These are phyloP conservation scores for Fragilaria crotonensis DNA, from an alignment of 108 stramenopile genomes.

Conservation along the genomic window DNA sequence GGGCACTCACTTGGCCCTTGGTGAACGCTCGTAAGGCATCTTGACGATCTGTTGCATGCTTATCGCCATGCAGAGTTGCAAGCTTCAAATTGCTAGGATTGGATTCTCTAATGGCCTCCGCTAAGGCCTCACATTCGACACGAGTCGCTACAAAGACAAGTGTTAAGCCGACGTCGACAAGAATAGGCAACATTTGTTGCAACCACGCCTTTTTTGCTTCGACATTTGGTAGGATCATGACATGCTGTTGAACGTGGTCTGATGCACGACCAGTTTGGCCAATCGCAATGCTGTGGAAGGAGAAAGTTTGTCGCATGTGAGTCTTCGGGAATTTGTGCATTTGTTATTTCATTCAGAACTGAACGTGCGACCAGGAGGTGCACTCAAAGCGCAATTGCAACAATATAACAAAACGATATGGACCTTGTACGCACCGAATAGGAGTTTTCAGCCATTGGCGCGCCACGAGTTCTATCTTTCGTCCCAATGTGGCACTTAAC, in stretches of 20 bases:
- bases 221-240: slow-evolving; percentile 54
- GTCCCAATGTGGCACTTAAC: slow-evolving; percentile 64
- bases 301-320: not conserved
- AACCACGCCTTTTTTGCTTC: slow-evolving; percentile 61
- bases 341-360: too few species aligned
- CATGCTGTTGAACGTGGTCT: slow-evolving; percentile 71
- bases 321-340: too few species aligned
- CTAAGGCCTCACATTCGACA: slow-evolving; percentile 60
- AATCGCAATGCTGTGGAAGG: slow-evolving; percentile 33
- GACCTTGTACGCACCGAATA: slow-evolving; percentile 5
- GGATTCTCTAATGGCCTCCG: slow-evolving; percentile 15
- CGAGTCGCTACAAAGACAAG: slow-evolving; percentile 78
- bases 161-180: slow-evolving; percentile 50
- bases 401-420: not conserved
- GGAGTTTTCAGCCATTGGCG: slow-evolving; percentile 54
- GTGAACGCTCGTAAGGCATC: slow-evolving; percentile 82
- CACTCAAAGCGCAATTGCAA: too few species aligned
- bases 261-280: slow-evolving; percentile 67
- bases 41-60: slow-evolving; percentile 88
- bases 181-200: slow-evolving; percentile 54
- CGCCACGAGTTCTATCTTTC: slow-evolving; percentile 47
- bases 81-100: slow-evolving; percentile 15
- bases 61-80: slow-evolving; percentile 96
- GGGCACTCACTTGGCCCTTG: slow-evolving; percentile 56
- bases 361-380: too few species aligned